Percentiles rank a stretch among this genome's conserved stretches.
Evolutionary conservation across 345 rosid genomes (phyloP).

Genomic region (Salix purpurea): DNA sequence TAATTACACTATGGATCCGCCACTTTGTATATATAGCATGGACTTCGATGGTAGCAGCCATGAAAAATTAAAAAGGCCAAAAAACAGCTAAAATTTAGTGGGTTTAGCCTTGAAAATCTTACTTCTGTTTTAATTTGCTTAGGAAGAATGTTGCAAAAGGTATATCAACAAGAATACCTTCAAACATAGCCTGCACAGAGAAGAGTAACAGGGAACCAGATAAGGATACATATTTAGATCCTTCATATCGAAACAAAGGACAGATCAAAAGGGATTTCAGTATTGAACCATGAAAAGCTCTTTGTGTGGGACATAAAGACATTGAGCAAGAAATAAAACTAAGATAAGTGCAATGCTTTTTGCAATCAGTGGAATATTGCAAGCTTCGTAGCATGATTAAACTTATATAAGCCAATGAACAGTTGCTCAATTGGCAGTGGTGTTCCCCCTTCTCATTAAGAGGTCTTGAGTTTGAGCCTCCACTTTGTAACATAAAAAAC

Average conservation of each 20-base stretch:
- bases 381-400: not conserved
- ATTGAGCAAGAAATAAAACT: not conserved
- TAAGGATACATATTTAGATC: not conserved
- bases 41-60: not conserved
- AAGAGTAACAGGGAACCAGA: conserved; percentile 7
- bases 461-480: no score
- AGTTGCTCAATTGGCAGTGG: no score
- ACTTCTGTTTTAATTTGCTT: conserved; percentile 97
- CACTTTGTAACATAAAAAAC: no score
- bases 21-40: not conserved
- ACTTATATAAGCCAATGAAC: no score
- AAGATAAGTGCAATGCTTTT: not conserved
- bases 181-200: conserved; percentile 87
- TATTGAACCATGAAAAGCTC: not conserved
- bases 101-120: conserved; percentile 24
- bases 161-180: conserved; percentile 96
- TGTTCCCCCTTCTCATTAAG: no score
- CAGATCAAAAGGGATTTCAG: not conserved
- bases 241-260: not conserved
- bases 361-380: not conserved
- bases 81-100: not conserved
- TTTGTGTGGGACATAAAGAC: not conserved
- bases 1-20: no score
- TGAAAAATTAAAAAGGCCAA: not conserved
- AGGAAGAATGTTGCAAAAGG: conserved; percentile 98